phyloP scores from a whole-genome alignment of 768 basidiomycete species.

The Chiua virens region DNA sequence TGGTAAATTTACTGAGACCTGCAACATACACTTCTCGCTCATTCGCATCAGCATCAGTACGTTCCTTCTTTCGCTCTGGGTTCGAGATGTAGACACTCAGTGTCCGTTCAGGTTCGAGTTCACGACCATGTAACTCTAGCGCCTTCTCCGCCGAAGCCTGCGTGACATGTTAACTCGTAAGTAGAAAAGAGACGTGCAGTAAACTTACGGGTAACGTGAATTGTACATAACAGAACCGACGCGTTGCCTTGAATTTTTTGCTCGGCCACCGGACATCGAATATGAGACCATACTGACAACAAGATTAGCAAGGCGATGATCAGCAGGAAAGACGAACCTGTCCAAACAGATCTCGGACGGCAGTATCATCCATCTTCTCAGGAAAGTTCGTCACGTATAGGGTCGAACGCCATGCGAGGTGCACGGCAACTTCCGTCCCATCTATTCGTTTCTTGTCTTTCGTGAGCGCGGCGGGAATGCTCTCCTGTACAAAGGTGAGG shows the following conservation, averaged over 20 bases:
- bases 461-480: conserved; percentile 82
- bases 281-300: conserved; percentile 75
- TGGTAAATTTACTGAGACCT: conserved; percentile 77
- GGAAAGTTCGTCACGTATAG: conserved; percentile 97
- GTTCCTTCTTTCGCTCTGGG: conserved; percentile 82
- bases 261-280: conserved; percentile 98
- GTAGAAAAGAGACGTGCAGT: neutral
- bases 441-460: conserved; percentile 91
- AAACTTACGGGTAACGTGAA: conserved; percentile 75
- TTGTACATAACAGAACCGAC: conserved; percentile 95
- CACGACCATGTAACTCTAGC: conserved; percentile 74
- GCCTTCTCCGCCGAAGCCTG: conserved; percentile 72
- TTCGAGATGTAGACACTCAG: conserved; percentile 87
- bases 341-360: conserved; percentile 73
- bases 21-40: conserved; percentile 87
- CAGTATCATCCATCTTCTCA: conserved; percentile 74
- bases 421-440: conserved; percentile 76
- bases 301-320: neutral
- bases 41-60: conserved; percentile 86
- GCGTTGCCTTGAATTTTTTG: conserved; percentile 89
- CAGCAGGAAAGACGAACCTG: conserved; percentile 47
- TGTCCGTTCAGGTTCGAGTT: conserved; percentile 65
- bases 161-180: neutral
- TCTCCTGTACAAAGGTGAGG: conserved; percentile 49
- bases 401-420: conserved; percentile 92